Evolutionary conservation across 208 protist genomes (phyloP), one percentile per base, ranked within the genome.

Genomic region (Leishmania tarentolae): DNA sequence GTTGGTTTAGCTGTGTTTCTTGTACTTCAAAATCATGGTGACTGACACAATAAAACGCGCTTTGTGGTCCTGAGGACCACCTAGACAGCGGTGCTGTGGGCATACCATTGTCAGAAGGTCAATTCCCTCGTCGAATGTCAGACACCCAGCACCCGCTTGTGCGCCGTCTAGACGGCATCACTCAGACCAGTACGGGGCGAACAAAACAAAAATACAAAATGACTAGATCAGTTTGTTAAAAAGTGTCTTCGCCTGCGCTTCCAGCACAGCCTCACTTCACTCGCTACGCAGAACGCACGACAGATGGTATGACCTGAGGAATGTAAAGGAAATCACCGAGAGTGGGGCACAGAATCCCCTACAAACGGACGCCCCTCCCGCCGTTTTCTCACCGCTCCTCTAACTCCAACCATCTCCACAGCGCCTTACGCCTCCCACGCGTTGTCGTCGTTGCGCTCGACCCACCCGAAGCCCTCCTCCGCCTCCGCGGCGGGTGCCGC

Each of bases 391-490:
- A 42, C 69, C 24, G 19, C 21, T 46, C 40, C 37, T 0, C 6
- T 50, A 19, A 3, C 17, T 13, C 21, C 35, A 40, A 1, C 28
- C 46, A 4, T 6, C 44, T 31, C 28, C 40, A 35, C 44, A 73
- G 50, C 35, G 35, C n/a, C 76, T 85, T 82, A 87, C 80, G 73
- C 72, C 76, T 85, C 84, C 84, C 84, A 88, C 47, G 70, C 77
- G 81, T 85, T 85, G 61, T 88, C 81, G 56, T 85, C 92, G 75
- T 75, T 80, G 84, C 89, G 90, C 88, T 93, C 90, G 71, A 89
- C 92, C 92, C 92, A 95, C 46, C 88, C 90, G 79, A 92, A 88
- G 86, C 83, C 90, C 86, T 95, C 90, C 52, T 92, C 88, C 63
- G 42, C 83, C 85, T 93, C 88, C 42, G 76, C 82, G 31, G 66